Evolutionary conservation across 2,329 filamentous ascomycete genomes (phyloP).

Genomic region (Cladophialophora immunda): DNA sequence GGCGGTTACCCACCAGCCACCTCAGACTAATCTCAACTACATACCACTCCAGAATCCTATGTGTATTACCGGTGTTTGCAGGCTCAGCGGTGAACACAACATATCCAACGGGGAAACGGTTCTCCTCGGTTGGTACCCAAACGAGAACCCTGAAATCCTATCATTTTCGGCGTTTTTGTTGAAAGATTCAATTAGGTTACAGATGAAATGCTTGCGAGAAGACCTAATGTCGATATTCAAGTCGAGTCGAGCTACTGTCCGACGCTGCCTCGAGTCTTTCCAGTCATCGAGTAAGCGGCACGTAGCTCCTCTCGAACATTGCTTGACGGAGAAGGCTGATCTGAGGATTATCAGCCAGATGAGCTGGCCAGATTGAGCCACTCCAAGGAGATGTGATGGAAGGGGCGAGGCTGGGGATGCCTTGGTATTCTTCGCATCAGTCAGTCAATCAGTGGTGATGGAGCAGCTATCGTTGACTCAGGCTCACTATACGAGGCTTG

Average conservation of each 20-base stretch:
- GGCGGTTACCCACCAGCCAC: neutral
- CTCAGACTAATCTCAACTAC: neutral
- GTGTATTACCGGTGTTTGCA: neutral
- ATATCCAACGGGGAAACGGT: neutral
- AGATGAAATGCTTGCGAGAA: neutral
- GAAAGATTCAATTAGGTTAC: conserved; percentile 1
- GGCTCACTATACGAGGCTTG: neutral
- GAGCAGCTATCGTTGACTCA: neutral
- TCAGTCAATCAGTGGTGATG: neutral
- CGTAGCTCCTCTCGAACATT: neutral
- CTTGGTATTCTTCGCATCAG: neutral
- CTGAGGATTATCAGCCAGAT: neutral
- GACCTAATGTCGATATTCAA: neutral
- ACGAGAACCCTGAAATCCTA: neutral
- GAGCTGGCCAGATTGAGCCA: neutral
- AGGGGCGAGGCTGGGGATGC: neutral
- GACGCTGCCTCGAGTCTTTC: neutral
- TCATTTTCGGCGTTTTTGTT: neutral
- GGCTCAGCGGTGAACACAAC: neutral
- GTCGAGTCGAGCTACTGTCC: neutral
- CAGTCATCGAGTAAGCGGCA: neutral
- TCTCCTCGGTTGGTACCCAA: neutral
- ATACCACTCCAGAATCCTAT: neutral
- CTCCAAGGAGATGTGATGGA: neutral
- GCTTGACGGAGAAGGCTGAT: neutral